Evolutionary conservation across 1,284 basidiomycete genomes (phyloP), one percentile per base, ranked within the genome.

Genomic region (Spongispora temasekensis): DNA sequence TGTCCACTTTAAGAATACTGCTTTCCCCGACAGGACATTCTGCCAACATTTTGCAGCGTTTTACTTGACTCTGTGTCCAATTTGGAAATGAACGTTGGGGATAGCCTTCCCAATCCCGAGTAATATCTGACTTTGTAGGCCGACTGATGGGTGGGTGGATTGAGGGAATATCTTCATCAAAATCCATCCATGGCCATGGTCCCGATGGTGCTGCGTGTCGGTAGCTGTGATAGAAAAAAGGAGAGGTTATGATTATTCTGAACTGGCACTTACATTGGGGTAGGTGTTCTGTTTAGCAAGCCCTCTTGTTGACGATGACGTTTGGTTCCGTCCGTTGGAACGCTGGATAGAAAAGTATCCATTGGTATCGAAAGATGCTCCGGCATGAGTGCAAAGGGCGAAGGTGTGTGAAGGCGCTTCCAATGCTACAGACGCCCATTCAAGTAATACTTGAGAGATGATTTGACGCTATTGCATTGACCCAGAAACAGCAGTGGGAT

Each of bases 71-170:
- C 2, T 64, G 67, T 0, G 82, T 83, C 84, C 84, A 86, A 62
- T 86, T 86, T 0, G 77, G 78, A 66, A 82, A 86, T 4, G 77
- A 65, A 1, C 76, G 76, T 62, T 84, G 80, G 0, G 84, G 84
- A 67, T 86, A 86, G 59, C 70, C 68, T 53, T 65, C 68, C 83
- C 83, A 84, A 65, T 68, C 82, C 83, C 83, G 13, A 46, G 5
- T 4, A 10, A 42, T 7, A 8, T 57, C 56, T 19, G 44, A 2
- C 37, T 30, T 46, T 10, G 32, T 27, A 5, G 27, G 12, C 12
- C 7, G 13, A 2, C 19, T 34, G 1, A 55, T 1, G 2, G 34
- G 32, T 8, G 53, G 23, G 2, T 19, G 6, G 17, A 70, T 60
- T 1, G 17, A 7, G 2, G 62, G 66, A 32, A 74, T 28, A 25